Conservation (phyloP, 257 asterid genomes). For the Handroanthus guayacan region DNA sequence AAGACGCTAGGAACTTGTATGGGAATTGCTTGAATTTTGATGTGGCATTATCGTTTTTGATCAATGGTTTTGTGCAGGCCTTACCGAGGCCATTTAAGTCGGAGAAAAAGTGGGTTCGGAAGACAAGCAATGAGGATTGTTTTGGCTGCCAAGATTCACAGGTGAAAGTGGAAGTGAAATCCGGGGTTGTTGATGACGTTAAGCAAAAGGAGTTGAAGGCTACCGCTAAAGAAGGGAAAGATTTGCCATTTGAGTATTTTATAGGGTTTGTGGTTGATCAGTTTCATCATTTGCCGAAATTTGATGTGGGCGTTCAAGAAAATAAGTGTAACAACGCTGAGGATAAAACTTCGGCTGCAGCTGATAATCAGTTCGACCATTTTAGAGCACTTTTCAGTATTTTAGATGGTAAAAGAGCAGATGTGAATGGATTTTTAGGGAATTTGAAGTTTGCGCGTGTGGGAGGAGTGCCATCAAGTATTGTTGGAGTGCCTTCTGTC, state of each 20-base stretch:
- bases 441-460: constrained; percentile 90
- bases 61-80: constrained; percentile 78
- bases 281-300: constrained; percentile 66
- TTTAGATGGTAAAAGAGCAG: constrained; percentile 88
- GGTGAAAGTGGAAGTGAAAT: constrained; percentile 37
- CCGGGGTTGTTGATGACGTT: constrained; percentile 38
- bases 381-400: constrained; percentile 60
- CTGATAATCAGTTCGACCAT: constrained; percentile 61
- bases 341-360: constrained; percentile 34
- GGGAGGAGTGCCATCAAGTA: constrained; percentile 89
- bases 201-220: constrained; percentile 50
- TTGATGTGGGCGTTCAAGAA: constrained; percentile 61
- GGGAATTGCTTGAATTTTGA: constrained; percentile 70
- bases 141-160: constrained; percentile 36
- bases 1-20: constrained; percentile 50
- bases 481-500: constrained; percentile 71
- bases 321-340: constrained; percentile 49
- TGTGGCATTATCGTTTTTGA: constrained; percentile 66
- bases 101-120: constrained; percentile 59
- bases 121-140: constrained; percentile 44
- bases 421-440: constrained; percentile 76
- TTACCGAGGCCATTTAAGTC: constrained; percentile 69
- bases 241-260: constrained; percentile 66
- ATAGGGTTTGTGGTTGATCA: constrained; percentile 79
- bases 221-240: constrained; percentile 53